Evolutionary conservation across 306 rosid genomes (phyloP), one percentile per base, ranked within the genome.

Genomic region (Pyrus bretschneideri): DNA sequence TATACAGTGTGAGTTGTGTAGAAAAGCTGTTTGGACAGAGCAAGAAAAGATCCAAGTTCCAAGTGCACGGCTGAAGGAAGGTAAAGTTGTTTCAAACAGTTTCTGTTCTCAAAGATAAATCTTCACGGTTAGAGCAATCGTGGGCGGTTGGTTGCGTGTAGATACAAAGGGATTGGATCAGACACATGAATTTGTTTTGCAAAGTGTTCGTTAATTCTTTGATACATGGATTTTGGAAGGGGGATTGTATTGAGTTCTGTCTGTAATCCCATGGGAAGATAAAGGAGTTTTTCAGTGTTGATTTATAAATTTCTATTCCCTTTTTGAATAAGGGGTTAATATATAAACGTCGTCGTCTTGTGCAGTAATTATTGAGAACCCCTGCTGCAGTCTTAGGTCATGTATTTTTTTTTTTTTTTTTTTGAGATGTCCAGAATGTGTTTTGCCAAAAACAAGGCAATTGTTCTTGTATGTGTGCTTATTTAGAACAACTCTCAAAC

Each of bases 91-190:
- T 57, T 27, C 75, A 33, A 70, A 58, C 27, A n/a, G 64, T 51
- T 30, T 33, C 44, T 60, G 51, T 66, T 27, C 51, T 18, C 25
- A 69, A 49, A 27, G 42, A 61, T 59, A 35, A 68, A 31, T 60
- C 79, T 30, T 15, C 62, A 58, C 52, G 42, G 69, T 57, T 58
- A 67, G 44, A 69, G 62, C 62, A 58, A 72, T 51, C 40, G 30
- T 42, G 65, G 71, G 23, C 19, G 42, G 80, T 67, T 81, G 62
- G 62, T n/a, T 9, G 79, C 72, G 49, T 84, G 91, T 87, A 89
- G 88, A 87, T 83, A 85, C 73, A 78, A 60, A 83, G 78, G 81
- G 76, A 27, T 52, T 38, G 52, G 77, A 73, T 80, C 74, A 72
- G 73, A 81, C 79, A 82, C 84, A 78, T 35, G 21, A 64, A 64